Evolutionary conservation across 1,139 yeast species (phyloP).

Genomic region (Scheffersomyces quercinus): DNA sequence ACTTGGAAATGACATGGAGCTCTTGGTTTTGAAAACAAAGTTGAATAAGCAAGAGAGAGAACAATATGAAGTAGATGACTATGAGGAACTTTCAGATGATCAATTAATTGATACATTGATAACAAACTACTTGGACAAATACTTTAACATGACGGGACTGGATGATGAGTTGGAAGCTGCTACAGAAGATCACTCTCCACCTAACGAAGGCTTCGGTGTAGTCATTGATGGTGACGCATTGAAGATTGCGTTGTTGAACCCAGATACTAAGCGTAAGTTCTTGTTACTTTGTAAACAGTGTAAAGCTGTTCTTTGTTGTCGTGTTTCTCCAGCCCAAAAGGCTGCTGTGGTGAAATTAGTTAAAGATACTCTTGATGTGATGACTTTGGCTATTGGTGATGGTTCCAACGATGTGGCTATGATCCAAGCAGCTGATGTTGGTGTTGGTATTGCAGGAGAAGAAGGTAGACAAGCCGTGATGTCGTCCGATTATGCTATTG

Average conservation of each 20-base stretch:
- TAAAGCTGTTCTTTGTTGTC: conserved; percentile 89
- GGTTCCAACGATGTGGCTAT: conserved; percentile 98
- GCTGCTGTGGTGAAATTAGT: conserved; percentile 95
- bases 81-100: conserved; percentile 28
- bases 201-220: conserved; percentile 75
- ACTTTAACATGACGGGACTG: conserved; percentile 67
- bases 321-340: conserved; percentile 96
- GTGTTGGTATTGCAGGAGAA: conserved; percentile 98
- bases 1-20: conserved; percentile 49
- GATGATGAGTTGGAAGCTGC: conserved; percentile 61
- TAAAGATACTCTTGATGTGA: conserved; percentile 68
- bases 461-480: conserved; percentile 98
- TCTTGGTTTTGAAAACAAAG: conserved; percentile 37
- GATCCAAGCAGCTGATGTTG: conserved; percentile 98
- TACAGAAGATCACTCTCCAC: conserved; percentile 71
- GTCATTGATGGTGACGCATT: conserved; percentile 93
- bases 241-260: conserved; percentile 64
- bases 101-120: conserved; percentile 56
- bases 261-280: conserved; percentile 63
- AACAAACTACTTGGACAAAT: conserved; percentile 56
- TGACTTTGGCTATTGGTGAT: conserved; percentile 94
- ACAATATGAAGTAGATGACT: conserved; percentile 27
- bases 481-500: conserved; percentile 96
- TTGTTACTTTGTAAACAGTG: conserved; percentile 88
- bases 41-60: conserved; percentile 34